These are phyloP conservation scores for Hericium alpestre DNA, from an alignment of 768 basidiomycete genomes.

Conservation along the genomic window DNA sequence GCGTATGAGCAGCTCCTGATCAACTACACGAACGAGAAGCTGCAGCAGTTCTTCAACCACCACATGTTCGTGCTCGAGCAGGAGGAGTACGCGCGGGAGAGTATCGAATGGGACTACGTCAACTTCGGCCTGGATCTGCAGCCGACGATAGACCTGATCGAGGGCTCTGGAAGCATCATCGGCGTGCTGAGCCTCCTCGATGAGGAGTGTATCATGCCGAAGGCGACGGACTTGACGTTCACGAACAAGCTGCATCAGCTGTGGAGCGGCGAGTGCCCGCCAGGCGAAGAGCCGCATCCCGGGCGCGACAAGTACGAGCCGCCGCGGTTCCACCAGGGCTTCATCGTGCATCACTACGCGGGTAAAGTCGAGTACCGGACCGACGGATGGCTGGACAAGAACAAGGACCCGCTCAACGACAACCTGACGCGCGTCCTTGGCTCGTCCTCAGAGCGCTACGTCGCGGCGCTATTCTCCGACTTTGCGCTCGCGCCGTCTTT, in stretches of 20 bases:
- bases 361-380: slow-evolving; percentile 95
- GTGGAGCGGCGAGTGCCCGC: slow-evolving; percentile 45
- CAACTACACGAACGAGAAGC: slow-evolving; percentile 98
- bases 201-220: slow-evolving; percentile 99
- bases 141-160: slow-evolving; percentile 97
- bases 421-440: slow-evolving; percentile 86
- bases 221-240: slow-evolving; percentile 90
- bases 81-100: slow-evolving; percentile 93
- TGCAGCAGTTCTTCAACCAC: slow-evolving; percentile 97
- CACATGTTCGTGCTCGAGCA: slow-evolving; percentile 99
- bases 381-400: slow-evolving; percentile 97
- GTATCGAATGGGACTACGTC: slow-evolving; percentile 95
- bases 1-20: slow-evolving; percentile 96
- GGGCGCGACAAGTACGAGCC: slow-evolving; percentile 80
- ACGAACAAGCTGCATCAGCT: slow-evolving; percentile 80
- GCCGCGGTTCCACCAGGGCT: slow-evolving; percentile 84
- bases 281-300: slow-evolving; percentile 48
- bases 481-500: slow-evolving; percentile 40
- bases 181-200: slow-evolving; percentile 90
- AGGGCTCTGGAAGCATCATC: slow-evolving; percentile 57
- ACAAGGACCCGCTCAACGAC: slow-evolving; percentile 97
- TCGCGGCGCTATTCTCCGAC: slow-evolving; percentile 78
- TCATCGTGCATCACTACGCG: slow-evolving; percentile 92
- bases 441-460: slow-evolving; percentile 69
- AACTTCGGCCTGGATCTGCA: slow-evolving; percentile 97